phyloP scores from a whole-genome alignment of 768 basidiomycete genomes.

The Boletus coccyginus region DNA sequence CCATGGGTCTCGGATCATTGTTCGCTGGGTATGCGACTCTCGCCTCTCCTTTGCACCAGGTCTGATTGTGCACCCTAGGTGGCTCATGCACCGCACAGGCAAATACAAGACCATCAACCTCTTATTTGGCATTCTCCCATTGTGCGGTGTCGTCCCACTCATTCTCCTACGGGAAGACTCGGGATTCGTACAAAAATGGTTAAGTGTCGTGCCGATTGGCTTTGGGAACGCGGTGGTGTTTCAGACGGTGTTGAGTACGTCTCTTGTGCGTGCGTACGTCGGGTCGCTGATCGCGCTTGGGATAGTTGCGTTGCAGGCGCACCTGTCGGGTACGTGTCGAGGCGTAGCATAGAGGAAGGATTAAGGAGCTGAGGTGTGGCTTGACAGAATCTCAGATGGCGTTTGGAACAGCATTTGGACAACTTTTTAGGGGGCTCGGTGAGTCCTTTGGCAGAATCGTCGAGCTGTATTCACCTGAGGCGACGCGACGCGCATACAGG shows the following conservation, averaged over 20 bases:
- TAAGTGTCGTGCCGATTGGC: slow-evolving; percentile 20
- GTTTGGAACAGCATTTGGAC: slow-evolving; percentile 2
- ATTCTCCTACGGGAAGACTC: slow-evolving; percentile 24
- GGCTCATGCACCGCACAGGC: slow-evolving; percentile 51
- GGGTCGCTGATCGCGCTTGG: background rate
- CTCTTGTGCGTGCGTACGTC: too few species aligned
- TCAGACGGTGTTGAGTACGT: slow-evolving; percentile 11
- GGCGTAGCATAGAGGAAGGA: too few species aligned
- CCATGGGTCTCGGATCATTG: slow-evolving; percentile 48
- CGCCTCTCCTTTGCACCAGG: background rate
- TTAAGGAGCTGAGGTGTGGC: background rate
- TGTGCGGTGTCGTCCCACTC: slow-evolving; percentile 41
- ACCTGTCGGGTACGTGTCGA: slow-evolving; percentile 3
- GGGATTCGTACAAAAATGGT: slow-evolving; percentile 19
- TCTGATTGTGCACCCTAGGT: slow-evolving; percentile 18
- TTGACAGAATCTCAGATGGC: background rate
- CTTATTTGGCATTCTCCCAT: slow-evolving; percentile 48
- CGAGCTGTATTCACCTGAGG: background rate
- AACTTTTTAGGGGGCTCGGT: slow-evolving; percentile 16
- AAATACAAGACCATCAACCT: slow-evolving; percentile 48
- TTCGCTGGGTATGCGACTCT: slow-evolving; percentile 41
- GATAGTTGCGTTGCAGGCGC: slow-evolving; percentile 14
- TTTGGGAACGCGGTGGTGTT: slow-evolving; percentile 17
- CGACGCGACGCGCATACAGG: background rate
- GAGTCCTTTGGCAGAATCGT: background rate